These are phyloP conservation scores for Irineochytrium annulatum DNA, from an alignment of 192 early-diverging fungal species.

Conservation along the genomic window DNA sequence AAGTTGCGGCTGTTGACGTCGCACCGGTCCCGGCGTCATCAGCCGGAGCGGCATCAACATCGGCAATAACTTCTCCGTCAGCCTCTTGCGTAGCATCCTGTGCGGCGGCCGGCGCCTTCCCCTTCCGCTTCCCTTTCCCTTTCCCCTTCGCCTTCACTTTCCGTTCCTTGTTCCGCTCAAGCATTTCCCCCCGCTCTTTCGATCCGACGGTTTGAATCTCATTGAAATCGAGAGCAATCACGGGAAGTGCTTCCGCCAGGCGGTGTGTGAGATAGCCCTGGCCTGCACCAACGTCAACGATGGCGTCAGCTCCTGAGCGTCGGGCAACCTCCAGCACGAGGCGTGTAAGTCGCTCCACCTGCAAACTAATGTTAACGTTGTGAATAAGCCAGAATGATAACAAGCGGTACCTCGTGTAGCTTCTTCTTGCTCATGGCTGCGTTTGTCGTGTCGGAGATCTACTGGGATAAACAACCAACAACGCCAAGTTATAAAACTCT, in stretches of 20 bases:
- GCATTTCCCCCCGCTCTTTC: conserved; percentile 7
- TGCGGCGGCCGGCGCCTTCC: not conserved
- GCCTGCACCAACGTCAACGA: conserved; percentile 35
- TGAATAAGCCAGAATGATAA: conserved; percentile 7
- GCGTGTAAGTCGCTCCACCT: not conserved
- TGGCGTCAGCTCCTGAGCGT: not conserved
- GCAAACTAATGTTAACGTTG: not conserved
- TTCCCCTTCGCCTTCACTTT: not conserved
- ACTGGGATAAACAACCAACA: not conserved
- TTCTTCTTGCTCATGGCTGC: conserved; percentile 21
- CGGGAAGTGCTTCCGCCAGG: conserved; percentile 15
- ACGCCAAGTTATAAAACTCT: not conserved
- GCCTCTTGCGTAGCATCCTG: not conserved
- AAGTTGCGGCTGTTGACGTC: no score
- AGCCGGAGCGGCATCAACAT: no score
- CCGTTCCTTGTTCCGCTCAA: conserved; percentile 5
- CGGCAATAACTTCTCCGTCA: conserved; percentile 1
- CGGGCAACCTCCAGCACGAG: not conserved
- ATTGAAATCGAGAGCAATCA: conserved; percentile 32
- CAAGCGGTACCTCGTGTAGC: conserved; percentile 16
- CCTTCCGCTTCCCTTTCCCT: not conserved
- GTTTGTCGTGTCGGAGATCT: conserved; percentile 6
- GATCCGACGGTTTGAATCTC: conserved; percentile 24
- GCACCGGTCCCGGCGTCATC: no score
- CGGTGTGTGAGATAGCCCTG: conserved; percentile 34